phyloP scores from a whole-genome alignment of 2,329 filamentous ascomycete genomes.

The Fonsecaea multimorphosa region DNA sequence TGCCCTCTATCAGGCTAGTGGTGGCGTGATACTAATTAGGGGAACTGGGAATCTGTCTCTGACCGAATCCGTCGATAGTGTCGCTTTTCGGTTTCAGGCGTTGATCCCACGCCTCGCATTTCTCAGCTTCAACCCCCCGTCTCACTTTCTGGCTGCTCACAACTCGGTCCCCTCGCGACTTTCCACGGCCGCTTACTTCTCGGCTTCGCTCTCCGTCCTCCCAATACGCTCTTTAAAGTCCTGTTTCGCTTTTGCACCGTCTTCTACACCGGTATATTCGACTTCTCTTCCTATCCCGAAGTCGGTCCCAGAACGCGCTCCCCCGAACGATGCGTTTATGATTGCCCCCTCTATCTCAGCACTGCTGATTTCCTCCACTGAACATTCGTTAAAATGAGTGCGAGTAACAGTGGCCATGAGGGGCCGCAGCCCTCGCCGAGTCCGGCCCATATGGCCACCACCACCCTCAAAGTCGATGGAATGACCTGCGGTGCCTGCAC shows the following conservation, averaged over 20 bases:
- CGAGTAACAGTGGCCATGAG: slow-evolving; percentile 6
- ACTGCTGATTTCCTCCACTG: not conserved
- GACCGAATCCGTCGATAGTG: slow-evolving; percentile 7
- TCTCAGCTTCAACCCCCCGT: slow-evolving; percentile 19
- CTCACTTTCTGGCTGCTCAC: slow-evolving; percentile 14
- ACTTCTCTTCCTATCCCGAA: not conserved
- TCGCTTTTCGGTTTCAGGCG: slow-evolving; percentile 18
- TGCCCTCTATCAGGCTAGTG: slow-evolving; percentile 1
- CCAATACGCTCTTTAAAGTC: slow-evolving; percentile 12
- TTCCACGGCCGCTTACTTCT: not conserved
- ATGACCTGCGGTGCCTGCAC: slow-evolving; percentile 92
- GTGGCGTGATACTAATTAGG: slow-evolving; percentile 9
- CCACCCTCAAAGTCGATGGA: slow-evolving; percentile 86
- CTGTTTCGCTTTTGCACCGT: not conserved
- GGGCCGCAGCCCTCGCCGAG: not conserved
- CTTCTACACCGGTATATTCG: not conserved
- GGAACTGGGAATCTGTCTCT: not conserved
- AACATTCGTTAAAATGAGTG: slow-evolving; percentile 12
- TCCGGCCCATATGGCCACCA: slow-evolving; percentile 78
- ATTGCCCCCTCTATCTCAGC: not conserved
- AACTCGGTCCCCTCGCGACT: slow-evolving; percentile 14
- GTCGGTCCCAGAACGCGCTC: not conserved
- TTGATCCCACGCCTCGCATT: slow-evolving; percentile 4
- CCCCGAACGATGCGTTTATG: slow-evolving; percentile 10
- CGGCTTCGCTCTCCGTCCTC: slow-evolving; percentile 1